These are phyloP conservation scores for Drechslerella dactyloides DNA, from an alignment of 2,329 filamentous ascomycete species.

Conservation along the genomic window DNA sequence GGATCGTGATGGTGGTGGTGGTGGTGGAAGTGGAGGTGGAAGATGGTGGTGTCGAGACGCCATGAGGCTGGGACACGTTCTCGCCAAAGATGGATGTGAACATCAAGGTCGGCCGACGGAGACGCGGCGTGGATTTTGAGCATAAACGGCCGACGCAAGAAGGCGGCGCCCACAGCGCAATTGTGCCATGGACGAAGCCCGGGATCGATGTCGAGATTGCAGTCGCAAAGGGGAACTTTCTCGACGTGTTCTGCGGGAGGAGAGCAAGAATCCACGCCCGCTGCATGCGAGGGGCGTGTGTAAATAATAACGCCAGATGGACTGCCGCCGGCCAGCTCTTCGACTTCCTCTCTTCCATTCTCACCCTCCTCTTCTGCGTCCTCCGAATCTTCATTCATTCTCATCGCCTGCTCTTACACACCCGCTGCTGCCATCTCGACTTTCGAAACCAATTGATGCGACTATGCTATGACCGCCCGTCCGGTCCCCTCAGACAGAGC, in stretches of 20 bases:
- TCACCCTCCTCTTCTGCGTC: neutral
- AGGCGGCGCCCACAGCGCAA: constrained; percentile 36
- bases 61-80: constrained; percentile 17
- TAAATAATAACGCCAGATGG: constrained; percentile 26
- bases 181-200: constrained; percentile 24
- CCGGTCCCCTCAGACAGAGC: neutral
- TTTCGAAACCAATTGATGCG: constrained; percentile 1
- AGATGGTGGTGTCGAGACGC: too few species aligned
- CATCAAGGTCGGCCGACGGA: constrained; percentile 17
- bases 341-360: too few species aligned
- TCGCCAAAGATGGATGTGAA: constrained; percentile 25
- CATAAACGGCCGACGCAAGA: constrained; percentile 46
- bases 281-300: constrained; percentile 15
- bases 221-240: neutral
- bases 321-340: constrained; percentile 12
- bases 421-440: neutral
- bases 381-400: constrained; percentile 9
- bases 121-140: constrained; percentile 15
- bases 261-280: neutral
- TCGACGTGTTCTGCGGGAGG: neutral
- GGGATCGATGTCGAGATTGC: constrained; percentile 9
- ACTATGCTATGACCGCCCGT: neutral
- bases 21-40: too few species aligned
- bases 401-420: neutral
- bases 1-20: too few species aligned